Base-by-base conservation (phyloP, 192 early-diverging fungal species). In the Rhizophagus sp. region DNA sequence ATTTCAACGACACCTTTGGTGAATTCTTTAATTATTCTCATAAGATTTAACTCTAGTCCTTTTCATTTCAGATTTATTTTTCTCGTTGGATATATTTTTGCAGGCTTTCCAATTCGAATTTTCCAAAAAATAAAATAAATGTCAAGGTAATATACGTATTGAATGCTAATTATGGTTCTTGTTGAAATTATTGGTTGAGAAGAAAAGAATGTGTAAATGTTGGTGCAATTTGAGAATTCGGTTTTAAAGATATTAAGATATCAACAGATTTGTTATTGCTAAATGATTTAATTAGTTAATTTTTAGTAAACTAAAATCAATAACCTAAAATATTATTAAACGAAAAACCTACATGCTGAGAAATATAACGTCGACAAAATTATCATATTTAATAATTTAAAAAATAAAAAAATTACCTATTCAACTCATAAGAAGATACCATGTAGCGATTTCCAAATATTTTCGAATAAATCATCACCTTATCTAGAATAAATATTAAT, bases 211-310 rank as follows among this genome's bases (percentile, higher is more conserved):
- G 30, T 15, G 11, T 17, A 11, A 17, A 66, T 67, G 27, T 67
- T 67, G 25, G 33, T 13, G 17, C 13, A 34, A 13, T 6, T 33
- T 33, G 25, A 15, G 27, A 27, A 33, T 52, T 52, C 25, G 4
- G 9, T n/a, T 30, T 66, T 25, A 25, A 66, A 30, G 30, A 66
- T 33, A 33, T 66, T 30, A 12, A 17, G 3, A 66, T n/a, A n/a
- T n/a, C n/a, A n/a, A n/a, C n/a, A 66, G 27, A n/a, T 66, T 66
- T 66, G 64, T 10, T 27, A 66, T 66, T 15, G 30, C 64, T 66
- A 66, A 30, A 34, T 33, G 13, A 52, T 17, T 19, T 52, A 19
- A 30, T 30, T 30, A 30, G 30, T 30, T 30, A 30, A 30, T 1
- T 30, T 30, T 30, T 30, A 30, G 30, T 30, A 30, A 1, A 30